Base-by-base conservation (phyloP, 495 filamentous ascomycete species). In the Jackrogersella multiformis region DNA sequence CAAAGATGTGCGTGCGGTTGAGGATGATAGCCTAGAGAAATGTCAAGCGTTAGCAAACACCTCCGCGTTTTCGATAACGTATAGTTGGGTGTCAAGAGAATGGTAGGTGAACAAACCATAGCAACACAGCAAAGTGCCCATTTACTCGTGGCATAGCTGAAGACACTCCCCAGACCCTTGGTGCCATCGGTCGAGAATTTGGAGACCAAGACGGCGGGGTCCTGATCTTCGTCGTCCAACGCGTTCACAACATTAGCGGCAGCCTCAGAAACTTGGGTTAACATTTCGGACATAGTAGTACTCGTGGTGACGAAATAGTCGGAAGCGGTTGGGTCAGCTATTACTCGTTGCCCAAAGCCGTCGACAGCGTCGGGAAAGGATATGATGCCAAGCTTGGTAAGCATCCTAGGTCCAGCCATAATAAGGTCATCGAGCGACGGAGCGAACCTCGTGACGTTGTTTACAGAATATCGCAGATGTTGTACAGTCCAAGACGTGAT, bases 1-100 rank as follows among this genome's bases (percentile, higher is more conserved):
- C 94, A 76, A 96, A 99, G 54, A 98, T 92, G 36, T 92, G 89
- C 10, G 95, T 94, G 39, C 95, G 88, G 78, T 99, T 97, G 28
- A 97, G 81, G 64, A 99, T 77, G 58, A 99, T 84, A 49, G 92
- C 92, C 73, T 74, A 24, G 3, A 36, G 20, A 2, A 39, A 46
- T 26, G 34, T 23, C 23, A 23, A 16, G 45, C 7, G 48, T 73
- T 28, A 70, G 86, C 86, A 59, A n/a, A n/a, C 45, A 56, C 51
- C 32, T 39, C 23, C 12, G 15, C 18, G 44, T 73, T 68, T 74
- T 51, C 45, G n/a, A n/a, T n/a, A 45, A 30, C 44, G 18, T 32
- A 6, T 51, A 10, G 16, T 34, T 57, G 26, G 39, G 24, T n/a
- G 21, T 39, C 10, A 21, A 16, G 13, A 5, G 57, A 10, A 54